phyloP scores from a whole-genome alignment of 768 basidiomycete species.

The Termitomyces sp. region DNA sequence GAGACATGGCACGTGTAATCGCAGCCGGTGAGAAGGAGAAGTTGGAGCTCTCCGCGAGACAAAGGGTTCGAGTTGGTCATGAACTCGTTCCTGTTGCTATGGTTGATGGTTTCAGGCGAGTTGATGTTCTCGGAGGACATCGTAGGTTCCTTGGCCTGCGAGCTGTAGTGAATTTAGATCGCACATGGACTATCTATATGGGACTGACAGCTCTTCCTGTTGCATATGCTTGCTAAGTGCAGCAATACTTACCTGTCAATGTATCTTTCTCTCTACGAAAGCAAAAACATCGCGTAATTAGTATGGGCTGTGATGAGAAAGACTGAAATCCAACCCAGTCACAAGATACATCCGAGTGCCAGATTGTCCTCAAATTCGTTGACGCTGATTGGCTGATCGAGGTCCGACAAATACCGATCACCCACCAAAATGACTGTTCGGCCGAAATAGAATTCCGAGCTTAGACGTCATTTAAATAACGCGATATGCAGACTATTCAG shows the following conservation, averaged over 20 bases:
- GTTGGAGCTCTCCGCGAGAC: slow-evolving; percentile 22
- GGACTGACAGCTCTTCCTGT: slow-evolving; percentile 35
- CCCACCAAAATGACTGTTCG: slow-evolving; percentile 4
- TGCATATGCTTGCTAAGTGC: slow-evolving; percentile 3
- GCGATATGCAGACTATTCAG: not conserved
- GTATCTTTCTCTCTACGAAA: not conserved
- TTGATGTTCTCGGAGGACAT: slow-evolving; percentile 45
- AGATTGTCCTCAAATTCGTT: not conserved
- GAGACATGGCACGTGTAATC: slow-evolving; percentile 25
- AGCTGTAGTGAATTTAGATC: slow-evolving; percentile 28
- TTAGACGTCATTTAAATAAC: slow-evolving; percentile 8
- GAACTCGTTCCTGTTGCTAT: slow-evolving; percentile 36
- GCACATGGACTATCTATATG: slow-evolving; percentile 42
- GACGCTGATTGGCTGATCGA: slow-evolving; percentile 11
- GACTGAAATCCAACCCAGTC: not conserved
- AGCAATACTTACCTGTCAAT: not conserved
- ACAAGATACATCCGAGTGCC: not conserved
- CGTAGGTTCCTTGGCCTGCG: slow-evolving; percentile 42
- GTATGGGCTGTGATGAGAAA: not conserved
- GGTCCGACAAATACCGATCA: slow-evolving; percentile 9
- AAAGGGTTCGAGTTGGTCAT: slow-evolving; percentile 32
- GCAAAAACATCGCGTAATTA: not conserved
- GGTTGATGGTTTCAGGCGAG: slow-evolving; percentile 36
- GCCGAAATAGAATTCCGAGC: slow-evolving; percentile 9
- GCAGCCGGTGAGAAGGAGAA: slow-evolving; percentile 1